A percentile compares a stretch with the other conserved stretches of the same genome.
phyloP scores from a whole-genome alignment of 495 filamentous ascomycete genomes.

The Penicillium roqueforti region DNA sequence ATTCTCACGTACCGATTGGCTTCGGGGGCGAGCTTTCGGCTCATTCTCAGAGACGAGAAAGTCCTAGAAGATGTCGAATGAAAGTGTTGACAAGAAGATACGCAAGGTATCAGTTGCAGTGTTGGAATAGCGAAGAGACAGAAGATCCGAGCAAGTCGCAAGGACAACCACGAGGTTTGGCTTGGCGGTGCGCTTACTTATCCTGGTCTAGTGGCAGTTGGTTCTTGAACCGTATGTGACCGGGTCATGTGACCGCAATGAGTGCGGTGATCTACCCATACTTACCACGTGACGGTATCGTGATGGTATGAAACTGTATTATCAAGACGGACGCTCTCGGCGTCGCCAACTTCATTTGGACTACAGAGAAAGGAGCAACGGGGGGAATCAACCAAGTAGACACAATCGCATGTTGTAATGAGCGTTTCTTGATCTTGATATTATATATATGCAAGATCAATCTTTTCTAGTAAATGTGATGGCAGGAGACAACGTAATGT shows the following conservation, averaged over 20 bases:
- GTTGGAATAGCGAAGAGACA: conserved; percentile 14
- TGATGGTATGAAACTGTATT: conserved; percentile 13
- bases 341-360: conserved; percentile 13
- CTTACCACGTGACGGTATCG: conserved; percentile 13
- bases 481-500: conserved; percentile 1
- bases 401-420: not conserved
- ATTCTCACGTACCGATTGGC: conserved; percentile 73
- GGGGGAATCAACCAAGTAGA: not conserved
- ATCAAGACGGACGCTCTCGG: conserved; percentile 19
- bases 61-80: conserved; percentile 9
- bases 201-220: conserved; percentile 29
- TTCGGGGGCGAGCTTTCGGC: conserved; percentile 86
- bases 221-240: conserved; percentile 2
- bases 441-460: not conserved
- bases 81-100: conserved; percentile 22
- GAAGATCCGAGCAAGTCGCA: conserved; percentile 15
- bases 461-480: not conserved
- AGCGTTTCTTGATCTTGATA: no score
- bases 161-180: conserved; percentile 21
- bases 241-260: conserved; percentile 12
- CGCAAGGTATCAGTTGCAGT: conserved; percentile 25
- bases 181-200: conserved; percentile 26
- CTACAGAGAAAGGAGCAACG: not conserved
- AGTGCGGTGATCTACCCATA: conserved; percentile 4
- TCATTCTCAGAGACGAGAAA: conserved; percentile 41